Percentiles rank a stretch among this genome's conserved stretches.
Evolutionary conservation across 768 basidiomycete genomes (phyloP).

Genomic region (Collybiopsis confluens): DNA sequence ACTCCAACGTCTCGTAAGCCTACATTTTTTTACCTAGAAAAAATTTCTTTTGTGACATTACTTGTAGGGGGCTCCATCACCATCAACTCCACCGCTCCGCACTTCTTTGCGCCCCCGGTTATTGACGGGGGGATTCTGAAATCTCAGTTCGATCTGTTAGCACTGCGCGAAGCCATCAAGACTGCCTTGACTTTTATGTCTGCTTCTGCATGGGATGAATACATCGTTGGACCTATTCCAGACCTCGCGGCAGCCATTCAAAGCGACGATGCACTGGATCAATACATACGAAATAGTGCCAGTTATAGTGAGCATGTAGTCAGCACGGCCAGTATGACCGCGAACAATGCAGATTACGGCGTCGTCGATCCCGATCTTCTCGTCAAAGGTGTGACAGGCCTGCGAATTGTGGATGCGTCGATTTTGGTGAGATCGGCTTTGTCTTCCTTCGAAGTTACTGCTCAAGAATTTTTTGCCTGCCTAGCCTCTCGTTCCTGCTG

Average conservation of each 20-base stretch:
- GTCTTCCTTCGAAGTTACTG: too few relatives aligned
- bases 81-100: background rate
- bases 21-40: background rate
- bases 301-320: constrained; percentile 27
- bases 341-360: constrained; percentile 20
- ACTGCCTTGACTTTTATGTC: background rate
- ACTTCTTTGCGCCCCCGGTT: background rate
- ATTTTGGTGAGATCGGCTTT: constrained; percentile 23
- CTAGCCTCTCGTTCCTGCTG: too few relatives aligned
- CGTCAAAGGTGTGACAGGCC: constrained; percentile 30
- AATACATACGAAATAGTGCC: constrained; percentile 18
- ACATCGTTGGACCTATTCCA: background rate
- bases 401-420: constrained; percentile 35
- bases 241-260: constrained; percentile 15
- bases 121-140: background rate
- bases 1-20: constrained; percentile 13
- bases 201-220: background rate
- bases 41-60: background rate
- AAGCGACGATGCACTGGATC: constrained; percentile 25
- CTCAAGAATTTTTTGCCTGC: too few relatives aligned
- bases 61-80: constrained; percentile 3
- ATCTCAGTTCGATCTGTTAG: constrained; percentile 1
- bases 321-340: constrained; percentile 30
- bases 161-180: constrained; percentile 1
- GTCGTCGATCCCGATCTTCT: constrained; percentile 33